Evolutionary conservation across 805 yeast genomes (phyloP), one percentile per base, ranked within the genome.

Genomic region (Saccharomycopsis lassenensis): DNA sequence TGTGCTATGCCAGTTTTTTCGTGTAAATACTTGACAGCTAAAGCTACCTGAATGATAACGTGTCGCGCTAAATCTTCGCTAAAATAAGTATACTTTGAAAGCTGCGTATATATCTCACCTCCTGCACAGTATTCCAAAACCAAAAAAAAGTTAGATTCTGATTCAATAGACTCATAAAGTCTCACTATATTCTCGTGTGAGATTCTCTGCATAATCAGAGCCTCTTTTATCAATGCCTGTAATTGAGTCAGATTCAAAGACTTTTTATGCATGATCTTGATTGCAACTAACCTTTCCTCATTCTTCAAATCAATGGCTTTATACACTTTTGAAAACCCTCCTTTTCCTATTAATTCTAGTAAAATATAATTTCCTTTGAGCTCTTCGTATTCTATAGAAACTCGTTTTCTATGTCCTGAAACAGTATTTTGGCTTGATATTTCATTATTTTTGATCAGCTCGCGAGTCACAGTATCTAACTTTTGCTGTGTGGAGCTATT

Each of bases 261-360:
- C 30, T 58, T 56, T 52, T 84, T 84, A 47, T 71, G 67, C 30
- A 85, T 81, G 40, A 82, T 70, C 50, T 84, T 84, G 49, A 84
- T 71, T 8, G 95, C 95, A 11, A 83, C 77, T 5, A 48, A 40
- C 24, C 58, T 56, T 33, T 67, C 55, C 22, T 26, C 29, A 29
- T 58, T 54, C 7, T 46, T 46, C 3, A 57, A 45, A 47, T 77
- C 77, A 11, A 61, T 52, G 0, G 93, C 94, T 51, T 70, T 75
- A 60, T 75, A 83, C 4, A 89, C 97, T 8, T 71, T 67, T 2
- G 94, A 83, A 53, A 89, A 87, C 0, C 96, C 96, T 6, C 97
- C 97, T 51, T 80, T 87, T 1, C 91, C 89, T 12, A 80, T 59
- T 40, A 58, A 56, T 27, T 59, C 64, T 27, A 57, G 33, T 16